Base-by-base conservation (phyloP, 441 rosid genomes). In the Jatropha podagrica region DNA sequence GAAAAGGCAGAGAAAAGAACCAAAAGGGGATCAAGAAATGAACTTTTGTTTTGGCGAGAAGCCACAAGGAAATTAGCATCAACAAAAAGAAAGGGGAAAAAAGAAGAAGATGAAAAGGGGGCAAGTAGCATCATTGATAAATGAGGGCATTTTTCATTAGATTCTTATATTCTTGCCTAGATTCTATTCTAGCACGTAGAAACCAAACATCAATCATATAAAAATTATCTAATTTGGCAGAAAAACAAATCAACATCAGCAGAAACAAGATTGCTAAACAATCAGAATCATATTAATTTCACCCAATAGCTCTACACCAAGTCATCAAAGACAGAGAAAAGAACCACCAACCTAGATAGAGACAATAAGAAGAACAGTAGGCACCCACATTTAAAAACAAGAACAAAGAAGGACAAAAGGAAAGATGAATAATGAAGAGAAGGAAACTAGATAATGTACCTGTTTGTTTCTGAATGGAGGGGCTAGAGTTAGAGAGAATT, bases 1-100 rank as follows among this genome's bases (percentile, higher is more conserved):
- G 64, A 14, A 20, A 68, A 56, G 23, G 67, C 13, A 55, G 23
- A 26, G 15, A 51, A 65, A 77, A 72, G 41, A 73, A 68, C 51
- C 23, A 54, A 79, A 74, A 74, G 75, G 71, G 44, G 14, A 37
- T 70, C 61, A 74, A 69, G 67, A 74, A 78, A 78, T 74, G 67
- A 74, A 58, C 81, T 69, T 74, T 78, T 51, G 14, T 46, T 26
- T 8, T 54, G 46, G 78, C 44, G 54, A 71, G 70, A 74, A 74
- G 58, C 60, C 63, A 63, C 58, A 18, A 63, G 74, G 76, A 78
- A 68, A 78, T 60, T 62, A 69, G 73, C 77, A 78, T 73, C 58
- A 67, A 10, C 60, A 67, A 72, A 72, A 65, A 60, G 70, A 62
- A 32, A 32, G 23, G 27, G 11, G 14, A 54, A 56, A 20, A 72